Evolutionary conservation across 2,329 filamentous ascomycete species (phyloP), one percentile per base, ranked within the genome.

Genomic region (Coniosporium tulheliwenetii): DNA sequence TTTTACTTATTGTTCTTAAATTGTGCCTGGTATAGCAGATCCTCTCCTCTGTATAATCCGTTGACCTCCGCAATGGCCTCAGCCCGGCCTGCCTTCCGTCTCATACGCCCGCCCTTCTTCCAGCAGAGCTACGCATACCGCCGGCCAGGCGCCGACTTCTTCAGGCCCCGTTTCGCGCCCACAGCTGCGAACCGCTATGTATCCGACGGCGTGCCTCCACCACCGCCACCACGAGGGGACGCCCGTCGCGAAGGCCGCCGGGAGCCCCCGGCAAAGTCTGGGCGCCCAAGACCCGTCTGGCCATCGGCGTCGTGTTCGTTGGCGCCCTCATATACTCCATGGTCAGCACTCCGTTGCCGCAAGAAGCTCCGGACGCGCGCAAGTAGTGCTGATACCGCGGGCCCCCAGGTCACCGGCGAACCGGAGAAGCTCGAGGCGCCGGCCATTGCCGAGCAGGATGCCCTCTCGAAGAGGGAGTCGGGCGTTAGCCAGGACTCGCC

Each of bases 371-470:
- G 29, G 40, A 33, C 29, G 36, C 37, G 19, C 29, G 37, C 10
- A n/a, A 41, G 30, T 12, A 36, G 30, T 26, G 15, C 14, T 30
- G 8, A 36, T n/a, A 41, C 41, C 31, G 31, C 52, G 41, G 52
- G 34, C 16, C 19, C 26, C 13, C 46, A 63, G 60, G 51, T 50
- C 40, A 60, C 62, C 48, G 61, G 58, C 44, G 52, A 59, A 42
- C 54, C 59, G 32, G 49, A 61, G 43, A 54, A 65, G 48, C 54
- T 62, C 53, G 81, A 87, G 51, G 55, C 65, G 37, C 71, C 82
- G 29, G 74, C 81, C 34, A 83, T 95, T 49, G 86, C 85, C 52
- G 84, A 94, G 56, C 77, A 84, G 52, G 91, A 96, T 60, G 77
- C 75, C 47, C 71, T 85, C 46, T 73, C 76, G 50, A 94, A 91